Evolutionary conservation across 306 rosid species (phyloP).

Genomic region (Mimosa pudica): DNA sequence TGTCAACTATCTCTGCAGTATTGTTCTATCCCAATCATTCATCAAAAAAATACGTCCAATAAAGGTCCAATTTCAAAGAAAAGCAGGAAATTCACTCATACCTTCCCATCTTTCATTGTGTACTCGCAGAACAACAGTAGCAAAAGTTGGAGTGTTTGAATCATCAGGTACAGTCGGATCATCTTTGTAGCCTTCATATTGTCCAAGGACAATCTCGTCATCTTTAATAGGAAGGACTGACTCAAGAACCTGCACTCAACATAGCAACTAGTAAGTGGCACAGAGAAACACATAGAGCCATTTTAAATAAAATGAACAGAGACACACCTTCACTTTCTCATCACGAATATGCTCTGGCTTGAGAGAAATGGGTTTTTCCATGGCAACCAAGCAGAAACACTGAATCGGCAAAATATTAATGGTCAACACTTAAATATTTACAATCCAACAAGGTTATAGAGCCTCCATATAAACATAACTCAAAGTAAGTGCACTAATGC

Average conservation of each 20-base stretch:
- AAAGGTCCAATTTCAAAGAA: slow-evolving; percentile 24
- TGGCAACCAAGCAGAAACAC: slow-evolving; percentile 93
- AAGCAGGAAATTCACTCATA: slow-evolving; percentile 33
- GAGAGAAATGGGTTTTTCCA: slow-evolving; percentile 96
- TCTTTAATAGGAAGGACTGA: slow-evolving; percentile 85
- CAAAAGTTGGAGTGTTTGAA: slow-evolving; percentile 97
- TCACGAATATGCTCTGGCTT: slow-evolving; percentile 94
- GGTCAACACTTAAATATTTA: slow-evolving; percentile 22
- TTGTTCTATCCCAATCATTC: slow-evolving; percentile 29
- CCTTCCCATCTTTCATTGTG: slow-evolving; percentile 99
- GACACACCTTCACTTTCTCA: slow-evolving; percentile 95
- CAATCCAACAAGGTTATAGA: slow-evolving; percentile 16
- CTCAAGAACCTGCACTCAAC: slow-evolving; percentile 76
- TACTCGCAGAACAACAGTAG: slow-evolving; percentile 76
- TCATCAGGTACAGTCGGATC: slow-evolving; percentile 92
- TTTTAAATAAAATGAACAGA: slow-evolving; percentile 23
- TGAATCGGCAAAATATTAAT: slow-evolving; percentile 43
- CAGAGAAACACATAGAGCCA: slow-evolving; percentile 23
- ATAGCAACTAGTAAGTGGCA: slow-evolving; percentile 28
- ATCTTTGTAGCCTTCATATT: slow-evolving; percentile 92
- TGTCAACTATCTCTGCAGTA: slow-evolving; percentile 7
- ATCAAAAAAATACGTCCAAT: slow-evolving; percentile 16
- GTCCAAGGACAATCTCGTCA: slow-evolving; percentile 91
- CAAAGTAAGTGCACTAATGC: neutral
- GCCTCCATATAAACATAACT: neutral